Evolutionary conservation across 2,329 filamentous ascomycete genomes (phyloP), one percentile per base, ranked within the genome.

Genomic region (Aureobasidium leucospermi): DNA sequence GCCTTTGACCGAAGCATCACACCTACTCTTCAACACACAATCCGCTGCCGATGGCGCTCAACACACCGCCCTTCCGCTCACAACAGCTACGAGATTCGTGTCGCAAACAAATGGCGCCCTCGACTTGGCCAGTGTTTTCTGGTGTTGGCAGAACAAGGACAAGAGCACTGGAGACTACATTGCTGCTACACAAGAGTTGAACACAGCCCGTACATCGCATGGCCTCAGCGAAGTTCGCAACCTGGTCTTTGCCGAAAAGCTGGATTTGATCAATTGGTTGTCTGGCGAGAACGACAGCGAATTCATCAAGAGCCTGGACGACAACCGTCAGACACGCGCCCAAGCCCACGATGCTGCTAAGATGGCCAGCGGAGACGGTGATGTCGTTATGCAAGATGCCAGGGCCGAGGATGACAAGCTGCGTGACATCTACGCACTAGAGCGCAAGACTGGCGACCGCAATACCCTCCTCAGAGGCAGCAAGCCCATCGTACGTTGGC

Each of bases 141-240:
- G 97, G 71, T 91, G 91, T 59, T 99, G 91, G 90, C 81, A 89
- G 68, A 95, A 96, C 76, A 90, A 91, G 73, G 93, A 97, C 76
- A 85, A 88, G 59, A 85, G 88, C 58, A 91, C 96, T 65, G 88
- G 89, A 10, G 90, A 96, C 67, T 97, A 97, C 80, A 94, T 96
- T 74, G 84, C 88, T 29, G 87, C 88, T 0, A 89, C 90, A 13
- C 86, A 88, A 67, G 81, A 85, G 65, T 80, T 97, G 60, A 96
- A 96, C 71, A 86, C 89, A 53, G 85, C 90, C 69, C 79, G 96
- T 29, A 63, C 66, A 34, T 55, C 62, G 32, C 67, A 71, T 41
- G 84, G 82, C 16, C 79, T 79, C 10, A 86, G 86, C 59, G 84
- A 85, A 65, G 89, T 96, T 28, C 87, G 92, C 74, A 96, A 94